Conservation (phyloP, 345 rosid genomes). For the Schrenkiella parvula region DNA sequence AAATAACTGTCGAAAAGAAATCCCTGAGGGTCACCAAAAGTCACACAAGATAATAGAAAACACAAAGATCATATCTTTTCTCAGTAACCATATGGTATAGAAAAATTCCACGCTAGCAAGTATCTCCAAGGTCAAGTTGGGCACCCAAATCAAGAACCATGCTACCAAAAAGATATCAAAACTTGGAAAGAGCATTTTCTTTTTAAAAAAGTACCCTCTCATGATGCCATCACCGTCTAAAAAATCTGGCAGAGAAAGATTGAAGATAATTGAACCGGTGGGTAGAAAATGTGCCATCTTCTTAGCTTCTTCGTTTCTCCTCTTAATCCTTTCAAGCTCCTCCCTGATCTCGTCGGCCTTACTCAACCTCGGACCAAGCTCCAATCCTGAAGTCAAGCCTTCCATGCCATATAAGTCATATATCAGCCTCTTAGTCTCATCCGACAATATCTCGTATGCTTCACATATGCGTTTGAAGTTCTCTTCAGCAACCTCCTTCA, state of each 20-base stretch:
- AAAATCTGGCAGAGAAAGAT: slow-evolving; percentile 67
- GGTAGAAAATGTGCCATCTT: slow-evolving; percentile 57
- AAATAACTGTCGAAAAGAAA: neutral
- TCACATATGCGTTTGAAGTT: slow-evolving; percentile 90
- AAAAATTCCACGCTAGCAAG: neutral
- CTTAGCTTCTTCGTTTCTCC: slow-evolving; percentile 65
- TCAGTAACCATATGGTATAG: neutral
- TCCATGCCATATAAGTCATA: slow-evolving; percentile 97
- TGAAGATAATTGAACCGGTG: slow-evolving; percentile 60
- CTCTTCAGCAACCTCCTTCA: slow-evolving; percentile 84
- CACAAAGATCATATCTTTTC: neutral
- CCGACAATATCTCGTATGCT: slow-evolving; percentile 84
- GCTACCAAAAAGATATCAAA: neutral
- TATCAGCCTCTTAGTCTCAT: slow-evolving; percentile 73
- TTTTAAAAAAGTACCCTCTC: slow-evolving; percentile 63
- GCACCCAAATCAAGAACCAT: slow-evolving; percentile 4
- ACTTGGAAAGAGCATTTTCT: neutral
- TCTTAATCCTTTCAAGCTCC: slow-evolving; percentile 67
- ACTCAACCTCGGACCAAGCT: slow-evolving; percentile 79
- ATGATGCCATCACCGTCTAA: slow-evolving; percentile 81
- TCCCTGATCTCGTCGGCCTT: slow-evolving; percentile 81
- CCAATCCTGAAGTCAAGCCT: slow-evolving; percentile 80
- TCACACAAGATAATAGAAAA: neutral
- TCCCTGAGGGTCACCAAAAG: neutral
- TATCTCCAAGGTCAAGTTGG: neutral